phyloP scores from a whole-genome alignment of 768 basidiomycete species.

The Termitomyces sp. region DNA sequence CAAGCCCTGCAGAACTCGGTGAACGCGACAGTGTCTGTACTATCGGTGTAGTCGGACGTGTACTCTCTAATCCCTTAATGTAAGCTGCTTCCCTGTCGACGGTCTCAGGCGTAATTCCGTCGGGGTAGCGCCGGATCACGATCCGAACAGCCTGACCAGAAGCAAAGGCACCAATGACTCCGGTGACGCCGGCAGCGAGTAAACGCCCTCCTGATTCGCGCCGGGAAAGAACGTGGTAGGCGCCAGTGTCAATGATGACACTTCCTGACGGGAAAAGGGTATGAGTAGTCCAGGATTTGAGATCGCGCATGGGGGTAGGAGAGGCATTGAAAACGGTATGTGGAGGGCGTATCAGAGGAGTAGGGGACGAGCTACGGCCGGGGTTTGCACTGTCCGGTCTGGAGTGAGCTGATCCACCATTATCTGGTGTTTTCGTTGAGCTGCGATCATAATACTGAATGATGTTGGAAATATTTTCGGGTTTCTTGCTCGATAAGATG shows the following conservation, averaged over 20 bases:
- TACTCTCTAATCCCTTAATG: conserved; percentile 33
- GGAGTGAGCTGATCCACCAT: conserved; percentile 17
- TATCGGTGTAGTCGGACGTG: conserved; percentile 55
- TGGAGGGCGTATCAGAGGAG: conserved; percentile 48
- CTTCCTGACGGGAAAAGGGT: conserved; percentile 87
- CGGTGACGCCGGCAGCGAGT: conserved; percentile 87
- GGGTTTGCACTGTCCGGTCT: conserved; percentile 8
- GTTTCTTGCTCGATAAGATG: conserved; percentile 79
- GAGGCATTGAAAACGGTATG: conserved; percentile 89
- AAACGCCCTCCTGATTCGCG: conserved; percentile 87
- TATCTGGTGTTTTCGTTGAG: conserved; percentile 30
- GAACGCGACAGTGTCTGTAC: conserved; percentile 35
- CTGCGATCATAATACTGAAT: conserved; percentile 64
- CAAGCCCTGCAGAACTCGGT: conserved; percentile 25
- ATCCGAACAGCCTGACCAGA: conserved; percentile 93
- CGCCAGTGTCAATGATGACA: conserved; percentile 85
- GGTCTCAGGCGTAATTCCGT: conserved; percentile 21
- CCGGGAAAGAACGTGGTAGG: conserved; percentile 78
- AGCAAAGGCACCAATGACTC: conserved; percentile 85
- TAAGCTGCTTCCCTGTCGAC: conserved; percentile 27
- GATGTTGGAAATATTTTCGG: conserved; percentile 70
- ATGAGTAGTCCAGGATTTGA: conserved; percentile 97
- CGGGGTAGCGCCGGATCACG: conserved; percentile 42
- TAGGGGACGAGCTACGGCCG: conserved; percentile 17
- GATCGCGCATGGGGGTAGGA: conserved; percentile 65